Conservation (phyloP, 2,329 filamentous ascomycete genomes). For the Pyrenophora tritici-repentis region DNA sequence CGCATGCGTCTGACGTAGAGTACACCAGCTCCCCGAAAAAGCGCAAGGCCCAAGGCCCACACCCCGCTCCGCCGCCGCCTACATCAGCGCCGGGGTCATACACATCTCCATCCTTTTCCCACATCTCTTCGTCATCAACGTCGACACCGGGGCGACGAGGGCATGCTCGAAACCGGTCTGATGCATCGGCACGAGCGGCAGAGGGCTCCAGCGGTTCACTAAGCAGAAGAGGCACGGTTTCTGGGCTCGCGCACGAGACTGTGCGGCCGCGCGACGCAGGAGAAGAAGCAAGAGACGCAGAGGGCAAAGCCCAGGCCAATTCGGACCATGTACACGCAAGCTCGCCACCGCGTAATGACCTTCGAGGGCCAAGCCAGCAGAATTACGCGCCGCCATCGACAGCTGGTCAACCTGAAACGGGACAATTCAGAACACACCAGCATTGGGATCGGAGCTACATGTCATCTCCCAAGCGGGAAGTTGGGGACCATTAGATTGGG, state of each 20-base stretch:
- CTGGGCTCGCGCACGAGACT: conserved; percentile 39
- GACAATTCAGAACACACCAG: conserved; percentile 39
- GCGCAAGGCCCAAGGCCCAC: conserved; percentile 70
- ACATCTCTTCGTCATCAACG: conserved; percentile 60
- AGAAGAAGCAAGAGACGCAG: conserved; percentile 31
- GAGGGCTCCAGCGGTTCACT: conserved; percentile 38
- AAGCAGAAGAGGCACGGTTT: conserved; percentile 42
- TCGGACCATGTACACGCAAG: conserved; percentile 26
- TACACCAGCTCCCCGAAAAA: conserved; percentile 81
- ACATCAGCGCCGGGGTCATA: conserved; percentile 55
- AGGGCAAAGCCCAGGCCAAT: conserved; percentile 26
- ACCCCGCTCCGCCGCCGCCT: conserved; percentile 57
- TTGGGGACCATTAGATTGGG: conserved; percentile 39
- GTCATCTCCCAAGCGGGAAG: conserved; percentile 46
- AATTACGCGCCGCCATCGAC: conserved; percentile 30
- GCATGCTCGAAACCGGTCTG: conserved; percentile 69
- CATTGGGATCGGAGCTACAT: conserved; percentile 40
- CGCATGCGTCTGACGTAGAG: conserved; percentile 60
- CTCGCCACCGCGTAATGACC: conserved; percentile 32
- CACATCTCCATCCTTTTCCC: conserved; percentile 58
- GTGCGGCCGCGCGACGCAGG: conserved; percentile 32
- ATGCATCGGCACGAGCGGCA: conserved; percentile 56
- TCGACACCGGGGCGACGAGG: conserved; percentile 62
- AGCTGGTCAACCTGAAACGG: conserved; percentile 42
- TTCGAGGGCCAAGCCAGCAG: conserved; percentile 30